phyloP scores from a whole-genome alignment of 1,284 basidiomycete species.

The Leccinum holopus region DNA sequence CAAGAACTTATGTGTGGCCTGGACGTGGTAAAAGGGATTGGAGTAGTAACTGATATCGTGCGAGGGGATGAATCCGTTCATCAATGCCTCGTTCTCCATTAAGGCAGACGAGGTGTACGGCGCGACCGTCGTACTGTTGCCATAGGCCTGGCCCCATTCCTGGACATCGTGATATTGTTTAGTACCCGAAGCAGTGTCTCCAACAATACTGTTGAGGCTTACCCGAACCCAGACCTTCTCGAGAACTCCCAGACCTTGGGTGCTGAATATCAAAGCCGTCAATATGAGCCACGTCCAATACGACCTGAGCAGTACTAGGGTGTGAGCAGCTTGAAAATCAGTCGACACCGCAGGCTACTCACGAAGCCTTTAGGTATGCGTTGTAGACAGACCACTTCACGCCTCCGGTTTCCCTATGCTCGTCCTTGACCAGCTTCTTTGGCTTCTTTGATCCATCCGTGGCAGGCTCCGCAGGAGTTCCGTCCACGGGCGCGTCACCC shows the following conservation, averaged over 20 bases:
- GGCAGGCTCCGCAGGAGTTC: constrained; percentile 11
- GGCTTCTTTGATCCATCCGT: constrained; percentile 39
- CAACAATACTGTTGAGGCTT: background rate
- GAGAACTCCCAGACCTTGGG: constrained; percentile 39
- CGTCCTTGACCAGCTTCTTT: constrained; percentile 54
- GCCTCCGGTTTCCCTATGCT: constrained; percentile 57
- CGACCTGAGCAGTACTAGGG: constrained; percentile 33
- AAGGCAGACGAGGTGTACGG: constrained; percentile 28
- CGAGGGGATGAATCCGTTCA: constrained; percentile 25
- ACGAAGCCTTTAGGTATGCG: constrained; percentile 60
- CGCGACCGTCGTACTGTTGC: constrained; percentile 9
- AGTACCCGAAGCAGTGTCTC: background rate
- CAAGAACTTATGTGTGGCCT: constrained; percentile 8
- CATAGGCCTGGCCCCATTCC: constrained; percentile 51
- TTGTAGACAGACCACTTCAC: constrained; percentile 68
- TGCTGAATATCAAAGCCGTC: constrained; percentile 33
- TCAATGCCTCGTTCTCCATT: constrained; percentile 34
- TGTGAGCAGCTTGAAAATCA: background rate
- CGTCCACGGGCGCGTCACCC: constrained; percentile 20
- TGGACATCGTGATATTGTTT: constrained; percentile 14
- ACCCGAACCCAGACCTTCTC: constrained; percentile 57
- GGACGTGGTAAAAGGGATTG: constrained; percentile 18
- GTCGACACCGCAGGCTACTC: constrained; percentile 10
- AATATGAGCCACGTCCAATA: constrained; percentile 53
- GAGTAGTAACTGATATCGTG: constrained; percentile 18